phyloP scores from a whole-genome alignment of 768 basidiomycete genomes.

The Psilocybe sp. region DNA sequence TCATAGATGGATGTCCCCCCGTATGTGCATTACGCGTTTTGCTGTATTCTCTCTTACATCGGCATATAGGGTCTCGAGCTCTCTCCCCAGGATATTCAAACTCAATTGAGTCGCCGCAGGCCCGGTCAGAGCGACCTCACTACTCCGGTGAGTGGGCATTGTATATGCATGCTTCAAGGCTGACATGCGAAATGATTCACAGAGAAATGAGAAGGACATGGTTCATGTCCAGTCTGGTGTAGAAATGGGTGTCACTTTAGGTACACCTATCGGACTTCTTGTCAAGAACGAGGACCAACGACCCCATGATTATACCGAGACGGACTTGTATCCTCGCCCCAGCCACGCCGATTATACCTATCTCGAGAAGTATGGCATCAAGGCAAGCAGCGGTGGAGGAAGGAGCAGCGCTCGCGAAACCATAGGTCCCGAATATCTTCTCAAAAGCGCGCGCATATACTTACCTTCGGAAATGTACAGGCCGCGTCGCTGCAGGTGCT shows the following conservation, averaged over 20 bases:
- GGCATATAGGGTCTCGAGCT: conserved; percentile 72
- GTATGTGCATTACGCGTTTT: conserved; percentile 40
- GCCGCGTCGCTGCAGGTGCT: conserved; percentile 95
- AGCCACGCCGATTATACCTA: conserved; percentile 99
- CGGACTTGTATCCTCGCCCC: conserved; percentile 94
- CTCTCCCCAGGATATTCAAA: conserved; percentile 80
- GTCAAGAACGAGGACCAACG: conserved; percentile 98
- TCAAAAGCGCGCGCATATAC: neutral
- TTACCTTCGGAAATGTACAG: conserved; percentile 31
- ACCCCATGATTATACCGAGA: conserved; percentile 98
- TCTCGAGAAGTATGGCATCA: conserved; percentile 94
- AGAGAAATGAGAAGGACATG: conserved; percentile 95
- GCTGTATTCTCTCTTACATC: conserved; percentile 6
- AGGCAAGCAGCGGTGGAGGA: conserved; percentile 96
- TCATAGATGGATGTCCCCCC: conserved; percentile 96
- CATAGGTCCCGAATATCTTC: conserved; percentile 56
- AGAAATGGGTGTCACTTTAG: conserved; percentile 92
- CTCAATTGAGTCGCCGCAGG: conserved; percentile 84
- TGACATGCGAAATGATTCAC: conserved; percentile 1
- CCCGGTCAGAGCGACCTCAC: conserved; percentile 97
- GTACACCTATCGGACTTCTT: conserved; percentile 95
- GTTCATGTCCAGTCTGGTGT: conserved; percentile 92
- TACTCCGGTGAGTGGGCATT: conserved; percentile 68
- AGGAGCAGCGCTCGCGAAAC: conserved; percentile 95
- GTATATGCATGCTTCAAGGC: neutral